These are phyloP conservation scores for Pythium aquatile DNA, from an alignment of 352 stramenopile species.

Conservation along the genomic window DNA sequence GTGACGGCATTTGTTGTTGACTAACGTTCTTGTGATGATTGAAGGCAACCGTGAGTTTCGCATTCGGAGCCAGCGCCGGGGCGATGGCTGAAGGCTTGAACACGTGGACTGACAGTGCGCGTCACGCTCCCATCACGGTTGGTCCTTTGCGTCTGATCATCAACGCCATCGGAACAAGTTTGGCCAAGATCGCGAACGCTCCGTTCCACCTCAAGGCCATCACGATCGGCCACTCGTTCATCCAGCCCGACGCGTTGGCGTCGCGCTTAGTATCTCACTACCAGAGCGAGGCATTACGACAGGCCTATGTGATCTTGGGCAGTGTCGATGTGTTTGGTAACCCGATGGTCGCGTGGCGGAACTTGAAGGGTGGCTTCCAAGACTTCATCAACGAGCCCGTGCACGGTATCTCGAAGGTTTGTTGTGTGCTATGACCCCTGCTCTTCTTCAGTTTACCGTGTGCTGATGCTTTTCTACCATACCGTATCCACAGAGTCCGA, in stretches of 20 bases:
- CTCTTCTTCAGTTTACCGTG: background rate
- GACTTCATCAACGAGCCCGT: slow-evolving; percentile 84
- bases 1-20: background rate
- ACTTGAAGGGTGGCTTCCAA: slow-evolving; percentile 74
- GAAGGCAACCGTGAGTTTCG: slow-evolving; percentile 81
- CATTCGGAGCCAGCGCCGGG: slow-evolving; percentile 64
- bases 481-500: slow-evolving; percentile 43
- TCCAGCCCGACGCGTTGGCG: slow-evolving; percentile 72
- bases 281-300: slow-evolving; percentile 83
- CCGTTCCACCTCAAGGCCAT: slow-evolving; percentile 80
- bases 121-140: slow-evolving; percentile 52
- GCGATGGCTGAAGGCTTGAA: slow-evolving; percentile 64
- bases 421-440: background rate
- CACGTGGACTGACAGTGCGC: slow-evolving; percentile 24
- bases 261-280: slow-evolving; percentile 79
- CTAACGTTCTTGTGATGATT: background rate
- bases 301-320: slow-evolving; percentile 86
- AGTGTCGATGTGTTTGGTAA: slow-evolving; percentile 88
- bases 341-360: slow-evolving; percentile 87
- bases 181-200: slow-evolving; percentile 88
- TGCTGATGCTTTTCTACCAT: background rate
- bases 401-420: slow-evolving; percentile 69
- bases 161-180: slow-evolving; percentile 83
- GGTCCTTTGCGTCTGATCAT: slow-evolving; percentile 79
- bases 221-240: slow-evolving; percentile 81